phyloP scores from a whole-genome alignment of 495 filamentous ascomycete genomes.

The Immersiella caudata region DNA sequence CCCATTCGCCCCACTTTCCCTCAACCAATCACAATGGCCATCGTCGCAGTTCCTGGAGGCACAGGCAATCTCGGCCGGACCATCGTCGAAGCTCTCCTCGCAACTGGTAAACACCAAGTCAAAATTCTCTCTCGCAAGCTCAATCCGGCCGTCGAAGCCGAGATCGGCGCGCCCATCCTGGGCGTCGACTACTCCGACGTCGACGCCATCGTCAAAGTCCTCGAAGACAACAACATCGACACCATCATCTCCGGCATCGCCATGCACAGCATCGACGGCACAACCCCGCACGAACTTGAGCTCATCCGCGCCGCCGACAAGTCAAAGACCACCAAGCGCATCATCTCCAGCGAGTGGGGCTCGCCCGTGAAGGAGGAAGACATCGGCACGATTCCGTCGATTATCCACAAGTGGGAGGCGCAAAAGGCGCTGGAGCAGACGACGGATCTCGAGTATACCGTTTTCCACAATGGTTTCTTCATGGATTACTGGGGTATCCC shows the following conservation, averaged over 20 bases:
- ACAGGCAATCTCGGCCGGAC: slow-evolving; percentile 56
- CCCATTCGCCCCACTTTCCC: background rate
- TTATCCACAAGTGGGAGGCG: slow-evolving; percentile 27
- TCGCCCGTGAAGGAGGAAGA: slow-evolving; percentile 20
- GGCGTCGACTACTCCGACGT: slow-evolving; percentile 51
- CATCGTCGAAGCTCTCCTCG: slow-evolving; percentile 50
- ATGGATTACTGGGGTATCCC: slow-evolving; percentile 61
- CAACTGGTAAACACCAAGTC: slow-evolving; percentile 45
- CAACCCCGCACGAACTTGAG: slow-evolving; percentile 33
- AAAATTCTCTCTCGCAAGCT: slow-evolving; percentile 48
- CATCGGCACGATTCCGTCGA: slow-evolving; percentile 14
- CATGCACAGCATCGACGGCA: slow-evolving; percentile 31
- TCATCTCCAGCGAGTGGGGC: slow-evolving; percentile 56
- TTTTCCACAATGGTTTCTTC: slow-evolving; percentile 55
- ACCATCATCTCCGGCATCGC: slow-evolving; percentile 55
- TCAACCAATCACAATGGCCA: slow-evolving; percentile 38
- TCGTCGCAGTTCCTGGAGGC: slow-evolving; percentile 58
- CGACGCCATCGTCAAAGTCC: slow-evolving; percentile 36
- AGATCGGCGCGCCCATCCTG: slow-evolving; percentile 34
- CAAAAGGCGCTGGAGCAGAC: slow-evolving; percentile 29
- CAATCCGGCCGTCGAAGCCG: slow-evolving; percentile 22
- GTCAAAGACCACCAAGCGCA: slow-evolving; percentile 47
- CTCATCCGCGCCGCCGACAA: slow-evolving; percentile 55
- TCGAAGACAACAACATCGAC: slow-evolving; percentile 53
- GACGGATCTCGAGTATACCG: slow-evolving; percentile 49